Evolutionary conservation across 257 asterid genomes (phyloP), one percentile per base, ranked within the genome.

Genomic region (Ajuga chamaepitys): DNA sequence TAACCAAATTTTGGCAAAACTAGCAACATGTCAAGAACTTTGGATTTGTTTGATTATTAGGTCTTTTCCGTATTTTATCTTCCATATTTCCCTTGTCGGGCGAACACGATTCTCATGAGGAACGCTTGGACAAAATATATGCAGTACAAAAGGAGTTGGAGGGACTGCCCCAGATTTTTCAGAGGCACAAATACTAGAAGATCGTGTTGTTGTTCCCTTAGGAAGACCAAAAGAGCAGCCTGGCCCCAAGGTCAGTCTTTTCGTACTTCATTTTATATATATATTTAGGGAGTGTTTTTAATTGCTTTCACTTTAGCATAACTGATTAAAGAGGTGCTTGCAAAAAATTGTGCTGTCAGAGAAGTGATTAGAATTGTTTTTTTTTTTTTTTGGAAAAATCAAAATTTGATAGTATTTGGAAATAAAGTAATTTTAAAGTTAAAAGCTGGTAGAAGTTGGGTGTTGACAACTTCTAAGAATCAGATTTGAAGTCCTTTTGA

Each of bases 91-190:
- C 41, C 14, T 32, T 53, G 4, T 11, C 12, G 30, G 8, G 11
- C 9, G 10, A 54, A 51, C 48, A 14, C 7, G 13, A 12, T 45
- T 13, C 55, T 69, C 45, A 71, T 51, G 10, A 2, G n/a, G 62
- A 24, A 18, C 48, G 24, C 26, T 30, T 65, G 24, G 13, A 48
- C 35, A 37, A 22, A 67, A 64, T 65, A 51, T 25, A 60, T 74
- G 67, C 74, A 92, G 97, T 84, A 88, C 98, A 7, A 92, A 92
- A 80, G 98, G 97, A 79, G 88, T 88, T 28, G 98, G 95, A 18
- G 61, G 48, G n/a, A 85, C 95, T 3, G 88, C 85, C 30, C 95
- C 98, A 4, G 88, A 91, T 75, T 48, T 70, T 8, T 73, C 85
- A 11, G 81, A 85, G 76, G 84, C 87, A 38, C 79, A 46, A 62